A percentile compares a stretch with the other conserved stretches of the same genome.
Conservation (phyloP, 1,284 basidiomycete genomes). For the Marasmius tenuissimus region DNA sequence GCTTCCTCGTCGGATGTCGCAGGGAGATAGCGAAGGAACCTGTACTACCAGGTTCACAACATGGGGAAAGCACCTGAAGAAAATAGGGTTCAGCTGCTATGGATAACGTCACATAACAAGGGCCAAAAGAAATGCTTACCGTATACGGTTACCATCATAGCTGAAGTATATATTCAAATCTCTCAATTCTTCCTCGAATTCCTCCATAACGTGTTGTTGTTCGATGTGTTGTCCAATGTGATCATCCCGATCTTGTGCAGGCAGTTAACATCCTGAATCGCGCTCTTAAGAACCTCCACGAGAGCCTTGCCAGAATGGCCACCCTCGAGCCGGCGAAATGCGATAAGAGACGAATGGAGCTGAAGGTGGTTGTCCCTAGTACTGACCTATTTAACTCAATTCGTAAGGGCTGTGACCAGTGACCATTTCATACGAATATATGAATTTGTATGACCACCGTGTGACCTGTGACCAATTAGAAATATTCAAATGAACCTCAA, state of each 20-base stretch:
- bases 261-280: conserved; percentile 13
- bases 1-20: not conserved
- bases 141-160: conserved; percentile 3
- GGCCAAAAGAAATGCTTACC: too few species aligned
- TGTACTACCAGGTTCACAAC: conserved; percentile 30
- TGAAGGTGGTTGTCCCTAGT: too few species aligned
- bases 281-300: conserved; percentile 13
- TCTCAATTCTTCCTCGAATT: conserved; percentile 11
- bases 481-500: too few species aligned
- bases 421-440: too few species aligned
- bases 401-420: too few species aligned
- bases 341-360: conserved; percentile 14
- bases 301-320: conserved; percentile 17
- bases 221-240: conserved; percentile 24
- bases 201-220: conserved; percentile 23
- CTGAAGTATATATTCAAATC: not conserved
- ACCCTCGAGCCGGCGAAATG: conserved; percentile 18
- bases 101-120: too few species aligned
- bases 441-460: too few species aligned
- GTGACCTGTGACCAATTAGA: too few species aligned
- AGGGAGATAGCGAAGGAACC: conserved; percentile 17
- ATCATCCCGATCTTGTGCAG: conserved; percentile 18
- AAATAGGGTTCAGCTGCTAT: too few species aligned
- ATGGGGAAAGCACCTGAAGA: conserved; percentile 31
- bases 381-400: too few species aligned